Evolutionary conservation across 2,329 filamentous ascomycete genomes (phyloP).

Genomic region (Aspergillus aculeatinus): DNA sequence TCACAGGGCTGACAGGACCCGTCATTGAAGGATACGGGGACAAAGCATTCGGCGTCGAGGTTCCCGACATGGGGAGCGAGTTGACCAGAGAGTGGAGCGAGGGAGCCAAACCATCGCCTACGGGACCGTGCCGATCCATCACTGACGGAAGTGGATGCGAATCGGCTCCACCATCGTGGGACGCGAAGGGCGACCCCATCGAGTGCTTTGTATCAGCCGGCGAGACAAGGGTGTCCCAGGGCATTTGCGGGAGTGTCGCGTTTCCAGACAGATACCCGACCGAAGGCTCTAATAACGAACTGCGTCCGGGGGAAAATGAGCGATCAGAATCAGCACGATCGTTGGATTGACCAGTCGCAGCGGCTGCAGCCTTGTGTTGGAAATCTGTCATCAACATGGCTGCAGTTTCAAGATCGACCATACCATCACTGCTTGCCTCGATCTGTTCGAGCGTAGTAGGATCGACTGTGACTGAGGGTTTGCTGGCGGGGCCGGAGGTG

Average conservation of each 20-base stretch:
- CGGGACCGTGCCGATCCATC: constrained; percentile 62
- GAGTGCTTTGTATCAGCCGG: constrained; percentile 72
- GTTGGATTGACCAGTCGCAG: constrained; percentile 51
- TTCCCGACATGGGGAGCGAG: constrained; percentile 66
- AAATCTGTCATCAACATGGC: constrained; percentile 98
- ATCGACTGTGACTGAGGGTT: constrained; percentile 78
- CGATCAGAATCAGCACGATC: constrained; percentile 53
- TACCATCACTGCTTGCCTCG: constrained; percentile 82
- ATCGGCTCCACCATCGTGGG: constrained; percentile 59
- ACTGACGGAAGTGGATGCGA: constrained; percentile 68
- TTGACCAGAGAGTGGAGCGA: constrained; percentile 71
- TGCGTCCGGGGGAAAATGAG: constrained; percentile 69
- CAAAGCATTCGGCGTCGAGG: constrained; percentile 69
- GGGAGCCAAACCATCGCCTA: constrained; percentile 62
- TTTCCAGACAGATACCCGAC: constrained; percentile 75
- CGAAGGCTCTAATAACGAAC: constrained; percentile 72
- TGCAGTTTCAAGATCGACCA: constrained; percentile 94
- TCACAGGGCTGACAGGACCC: constrained; percentile 65
- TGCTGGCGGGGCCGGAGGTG: constrained; percentile 57
- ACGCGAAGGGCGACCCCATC: constrained; percentile 64
- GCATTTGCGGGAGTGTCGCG: constrained; percentile 79
- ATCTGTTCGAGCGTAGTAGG: constrained; percentile 87
- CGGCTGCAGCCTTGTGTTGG: constrained; percentile 88
- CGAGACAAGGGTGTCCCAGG: constrained; percentile 87
- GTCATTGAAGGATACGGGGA: constrained; percentile 71